Evolutionary conservation across 257 asterid species (phyloP).

Genomic region (Primulina tabacum): DNA sequence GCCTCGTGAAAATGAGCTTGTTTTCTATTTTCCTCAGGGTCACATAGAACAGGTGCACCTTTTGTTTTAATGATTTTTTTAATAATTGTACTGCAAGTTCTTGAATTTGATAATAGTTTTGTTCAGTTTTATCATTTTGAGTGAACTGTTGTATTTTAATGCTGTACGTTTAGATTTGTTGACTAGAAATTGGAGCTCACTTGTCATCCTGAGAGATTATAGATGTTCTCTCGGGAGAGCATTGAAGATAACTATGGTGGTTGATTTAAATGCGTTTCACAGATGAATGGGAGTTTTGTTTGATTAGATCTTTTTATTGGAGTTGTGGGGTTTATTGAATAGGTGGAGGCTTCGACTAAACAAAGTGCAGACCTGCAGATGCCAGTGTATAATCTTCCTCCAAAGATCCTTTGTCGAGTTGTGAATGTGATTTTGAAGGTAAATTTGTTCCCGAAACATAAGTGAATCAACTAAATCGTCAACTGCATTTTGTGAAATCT

Average conservation of each 20-base stretch:
- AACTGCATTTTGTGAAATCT: neutral
- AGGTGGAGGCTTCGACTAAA: conserved; percentile 98
- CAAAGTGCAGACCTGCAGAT: conserved; percentile 90
- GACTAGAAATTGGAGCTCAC: neutral
- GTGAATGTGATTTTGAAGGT: conserved; percentile 78
- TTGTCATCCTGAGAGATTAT: neutral
- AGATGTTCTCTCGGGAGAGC: neutral
- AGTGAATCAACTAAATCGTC: neutral
- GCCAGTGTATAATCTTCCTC: conserved; percentile 84
- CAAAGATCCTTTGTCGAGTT: conserved; percentile 91
- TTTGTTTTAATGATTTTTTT: neutral
- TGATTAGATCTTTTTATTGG: conserved; percentile 18
- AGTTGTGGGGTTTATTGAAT: conserved; percentile 20
- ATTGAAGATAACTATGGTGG: conserved; percentile 3
- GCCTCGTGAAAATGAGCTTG: conserved; percentile 76
- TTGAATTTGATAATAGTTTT: neutral
- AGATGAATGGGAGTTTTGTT: neutral
- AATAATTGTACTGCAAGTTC: neutral
- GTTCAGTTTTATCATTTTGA: conserved; percentile 4
- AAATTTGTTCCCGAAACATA: neutral
- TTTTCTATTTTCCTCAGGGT: conserved; percentile 93
- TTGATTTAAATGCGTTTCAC: conserved; percentile 3
- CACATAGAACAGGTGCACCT: conserved; percentile 86
- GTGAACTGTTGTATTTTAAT: neutral
- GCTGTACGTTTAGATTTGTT: neutral